Conservation (phyloP, 169 alveolate species). For the Fabrea salina region DNA sequence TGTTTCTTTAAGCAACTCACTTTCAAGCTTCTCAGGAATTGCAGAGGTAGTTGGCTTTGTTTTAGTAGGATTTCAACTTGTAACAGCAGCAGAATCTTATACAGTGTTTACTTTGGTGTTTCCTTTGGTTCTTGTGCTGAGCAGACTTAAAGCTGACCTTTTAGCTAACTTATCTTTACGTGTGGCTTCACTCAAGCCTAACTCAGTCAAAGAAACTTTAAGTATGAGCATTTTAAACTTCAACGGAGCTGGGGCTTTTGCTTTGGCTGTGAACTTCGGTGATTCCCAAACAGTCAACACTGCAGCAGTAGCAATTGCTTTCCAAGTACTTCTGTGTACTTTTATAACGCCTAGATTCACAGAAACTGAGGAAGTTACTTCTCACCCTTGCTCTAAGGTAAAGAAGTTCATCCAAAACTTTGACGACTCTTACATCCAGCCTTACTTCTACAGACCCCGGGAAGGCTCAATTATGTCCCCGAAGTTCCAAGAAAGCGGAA, state of each 20-base stretch:
- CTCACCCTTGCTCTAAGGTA: not conserved
- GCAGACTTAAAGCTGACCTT: not conserved
- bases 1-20: not conserved
- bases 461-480: constrained; percentile 15
- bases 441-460: not conserved
- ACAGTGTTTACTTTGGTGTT: not conserved
- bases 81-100: not conserved
- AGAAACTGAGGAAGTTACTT: not conserved
- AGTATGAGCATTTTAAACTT: not conserved
- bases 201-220: not conserved
- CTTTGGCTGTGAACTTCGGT: not conserved
- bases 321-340: not conserved
- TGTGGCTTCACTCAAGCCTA: not conserved
- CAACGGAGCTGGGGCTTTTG: not conserved
- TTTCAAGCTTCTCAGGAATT: not conserved
- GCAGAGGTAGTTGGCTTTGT: not conserved
- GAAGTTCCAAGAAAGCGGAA: constrained; percentile 11
- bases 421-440: not conserved
- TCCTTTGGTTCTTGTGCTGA: not conserved
- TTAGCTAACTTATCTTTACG: not conserved
- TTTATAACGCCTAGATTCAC: not conserved
- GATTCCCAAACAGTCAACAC: not conserved
- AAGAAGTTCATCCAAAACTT: not conserved
- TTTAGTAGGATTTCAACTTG: not conserved
- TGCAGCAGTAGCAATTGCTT: not conserved